phyloP scores from a whole-genome alignment of 1,284 basidiomycete species.

The Leccinum solheimii region DNA sequence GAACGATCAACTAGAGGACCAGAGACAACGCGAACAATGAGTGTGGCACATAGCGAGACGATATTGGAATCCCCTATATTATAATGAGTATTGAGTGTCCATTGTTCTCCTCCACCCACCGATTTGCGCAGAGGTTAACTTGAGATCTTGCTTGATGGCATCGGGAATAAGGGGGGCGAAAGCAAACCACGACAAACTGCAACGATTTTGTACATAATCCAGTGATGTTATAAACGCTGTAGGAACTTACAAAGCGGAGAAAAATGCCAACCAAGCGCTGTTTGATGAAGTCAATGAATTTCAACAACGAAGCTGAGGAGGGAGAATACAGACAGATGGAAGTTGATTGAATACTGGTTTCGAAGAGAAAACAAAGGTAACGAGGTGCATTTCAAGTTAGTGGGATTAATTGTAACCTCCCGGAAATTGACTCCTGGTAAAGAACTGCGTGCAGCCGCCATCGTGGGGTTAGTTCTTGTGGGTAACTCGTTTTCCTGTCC shows the following conservation, averaged over 20 bases:
- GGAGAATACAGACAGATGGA: conserved; percentile 44
- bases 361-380: conserved; percentile 54
- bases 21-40: conserved; percentile 53
- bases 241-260: conserved; percentile 40
- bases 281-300: neutral
- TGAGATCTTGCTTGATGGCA: conserved; percentile 57
- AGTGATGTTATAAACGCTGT: neutral
- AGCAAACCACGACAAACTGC: conserved; percentile 62
- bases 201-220: conserved; percentile 21
- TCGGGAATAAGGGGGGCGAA: conserved; percentile 64
- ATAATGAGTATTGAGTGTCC: neutral
- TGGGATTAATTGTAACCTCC: conserved; percentile 45
- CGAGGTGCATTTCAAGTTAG: conserved; percentile 56
- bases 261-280: conserved; percentile 50
- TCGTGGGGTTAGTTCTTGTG: neutral
- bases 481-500: neutral
- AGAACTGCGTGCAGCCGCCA: conserved; percentile 8
- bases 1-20: conserved; percentile 59
- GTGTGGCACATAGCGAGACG: conserved; percentile 53
- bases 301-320: neutral
- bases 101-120: conserved; percentile 24
- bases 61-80: conserved; percentile 56
- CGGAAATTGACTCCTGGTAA: conserved; percentile 11
- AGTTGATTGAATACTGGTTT: conserved; percentile 54
- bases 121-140: conserved; percentile 48